These are phyloP conservation scores for Pueraria montana DNA, from an alignment of 306 rosid genomes.

Conservation along the genomic window DNA sequence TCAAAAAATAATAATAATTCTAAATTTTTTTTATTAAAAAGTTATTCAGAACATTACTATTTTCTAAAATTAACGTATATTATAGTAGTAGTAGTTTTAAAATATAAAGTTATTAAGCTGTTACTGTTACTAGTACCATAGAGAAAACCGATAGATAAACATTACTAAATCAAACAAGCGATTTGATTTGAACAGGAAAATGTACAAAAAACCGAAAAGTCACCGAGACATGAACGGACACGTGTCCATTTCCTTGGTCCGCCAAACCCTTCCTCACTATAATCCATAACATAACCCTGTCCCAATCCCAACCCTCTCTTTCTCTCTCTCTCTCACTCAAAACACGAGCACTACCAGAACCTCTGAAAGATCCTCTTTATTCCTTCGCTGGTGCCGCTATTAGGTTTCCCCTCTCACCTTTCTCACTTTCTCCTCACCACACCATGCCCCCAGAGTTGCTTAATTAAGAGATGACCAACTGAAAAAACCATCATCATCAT, in stretches of 20 bases:
- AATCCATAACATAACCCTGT: slow-evolving; percentile 49
- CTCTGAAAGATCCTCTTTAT: slow-evolving; percentile 11
- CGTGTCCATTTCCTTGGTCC: slow-evolving; percentile 63
- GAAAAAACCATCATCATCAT: slow-evolving; percentile 41
- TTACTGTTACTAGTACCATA: not conserved
- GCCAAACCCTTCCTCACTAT: slow-evolving; percentile 59
- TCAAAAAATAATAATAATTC: too few species aligned
- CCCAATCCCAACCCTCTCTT: not conserved
- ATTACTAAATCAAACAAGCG: not conserved
- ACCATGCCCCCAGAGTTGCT: not conserved
- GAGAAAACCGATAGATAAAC: not conserved
- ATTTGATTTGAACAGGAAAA: not conserved
- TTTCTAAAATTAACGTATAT: not conserved
- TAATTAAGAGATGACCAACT: slow-evolving; percentile 36
- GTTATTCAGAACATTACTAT: not conserved
- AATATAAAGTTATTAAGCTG: too few species aligned
- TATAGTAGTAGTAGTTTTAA: too few species aligned
- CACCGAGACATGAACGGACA: slow-evolving; percentile 61
- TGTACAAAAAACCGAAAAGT: slow-evolving; percentile 5
- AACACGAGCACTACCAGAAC: too few species aligned
- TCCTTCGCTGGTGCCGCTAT: not conserved
- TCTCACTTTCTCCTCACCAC: not conserved
- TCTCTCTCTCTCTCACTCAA: not conserved
- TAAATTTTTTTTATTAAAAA: too few species aligned
- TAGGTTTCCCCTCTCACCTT: slow-evolving; percentile 18